phyloP scores from a whole-genome alignment of 75 land plant genomes.

The Chamaecyparis obtusa region DNA sequence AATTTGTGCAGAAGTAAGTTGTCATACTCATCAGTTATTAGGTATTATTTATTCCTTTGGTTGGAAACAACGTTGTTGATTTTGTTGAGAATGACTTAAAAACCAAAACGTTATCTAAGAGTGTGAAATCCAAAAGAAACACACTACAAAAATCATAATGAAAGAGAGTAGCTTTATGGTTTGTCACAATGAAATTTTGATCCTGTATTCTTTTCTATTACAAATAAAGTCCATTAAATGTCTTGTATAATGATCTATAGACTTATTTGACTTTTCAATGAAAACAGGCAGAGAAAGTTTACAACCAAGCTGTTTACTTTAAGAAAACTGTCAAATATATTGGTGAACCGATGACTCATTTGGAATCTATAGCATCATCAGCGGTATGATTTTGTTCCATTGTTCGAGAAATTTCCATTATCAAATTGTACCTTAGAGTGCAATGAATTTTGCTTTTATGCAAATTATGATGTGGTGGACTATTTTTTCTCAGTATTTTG shows the following conservation, averaged over 20 bases:
- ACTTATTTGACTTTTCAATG: not conserved
- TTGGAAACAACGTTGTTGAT: not conserved
- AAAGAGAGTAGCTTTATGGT: not conserved
- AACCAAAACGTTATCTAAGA: not conserved
- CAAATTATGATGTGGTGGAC: not conserved
- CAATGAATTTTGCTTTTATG: not conserved
- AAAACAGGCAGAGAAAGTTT: constrained; percentile 91
- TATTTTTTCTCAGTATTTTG: not conserved
- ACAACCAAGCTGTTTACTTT: constrained; percentile 89
- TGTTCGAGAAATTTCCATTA: not conserved
- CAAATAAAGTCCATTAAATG: not conserved
- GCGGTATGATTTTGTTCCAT: constrained; percentile 51
- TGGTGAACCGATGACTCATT: constrained; percentile 96
- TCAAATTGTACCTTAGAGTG: not conserved
- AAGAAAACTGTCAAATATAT: constrained; percentile 86
- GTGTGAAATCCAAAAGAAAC: not conserved
- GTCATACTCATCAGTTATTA: not conserved
- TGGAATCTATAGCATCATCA: constrained; percentile 98
- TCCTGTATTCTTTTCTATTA: not conserved
- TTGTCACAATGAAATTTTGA: not conserved
- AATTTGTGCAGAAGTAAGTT: constrained; percentile 82
- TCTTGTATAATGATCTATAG: not conserved
- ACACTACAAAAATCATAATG: not conserved
- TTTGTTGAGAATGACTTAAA: not conserved
- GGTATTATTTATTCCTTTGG: not conserved